Evolutionary conservation across 1,284 basidiomycete genomes (phyloP), one percentile per base, ranked within the genome.

Genomic region (Porodaedalea pini): DNA sequence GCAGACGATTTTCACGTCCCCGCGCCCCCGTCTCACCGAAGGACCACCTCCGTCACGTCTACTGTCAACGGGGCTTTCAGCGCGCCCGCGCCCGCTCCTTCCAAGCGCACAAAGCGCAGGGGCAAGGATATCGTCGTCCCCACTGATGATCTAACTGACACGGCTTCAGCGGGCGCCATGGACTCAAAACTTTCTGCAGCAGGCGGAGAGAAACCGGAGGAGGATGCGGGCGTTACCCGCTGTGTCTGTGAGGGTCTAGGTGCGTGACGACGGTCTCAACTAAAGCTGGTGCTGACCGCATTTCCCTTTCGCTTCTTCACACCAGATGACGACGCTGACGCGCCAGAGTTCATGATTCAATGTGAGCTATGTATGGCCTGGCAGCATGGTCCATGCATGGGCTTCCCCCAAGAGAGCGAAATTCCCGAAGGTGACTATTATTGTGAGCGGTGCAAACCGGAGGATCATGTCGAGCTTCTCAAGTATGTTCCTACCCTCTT

Each of bases 371-470:
- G 96, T 78, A 91, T 93, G 68, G 92, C 93, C 61, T 99, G 96
- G 96, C 96, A 99, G 73, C 96, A 99, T 71, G 95, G 95, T 17
- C 81, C 88, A 31, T 99, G 96, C 74, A 94, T 99, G 86, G 96
- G 96, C 50, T 92, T 92, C 70, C 84, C 88, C 69, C 85, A 84
- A 41, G 91, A 94, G 69, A 88, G 90, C 61, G 87, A 88, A 66
- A 82, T 91, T 31, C 86, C 87, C 57, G 82, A 90, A 65, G 85
- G 86, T 68, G 80, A 86, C 73, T 92, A 99, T 74, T 96, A 88
- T 67, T 99, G 97, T 74, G 97, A 99, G 74, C 78, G 86, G 66
- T 99, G 96, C 73, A 82, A 83, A 63, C 96, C 97, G 8, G 92
- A 94, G 62, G 76, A 91, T 48, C 94, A 97, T 71, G 72, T 73